Evolutionary conservation across 306 rosid genomes (phyloP).

Genomic region (Quercus wislizeni): DNA sequence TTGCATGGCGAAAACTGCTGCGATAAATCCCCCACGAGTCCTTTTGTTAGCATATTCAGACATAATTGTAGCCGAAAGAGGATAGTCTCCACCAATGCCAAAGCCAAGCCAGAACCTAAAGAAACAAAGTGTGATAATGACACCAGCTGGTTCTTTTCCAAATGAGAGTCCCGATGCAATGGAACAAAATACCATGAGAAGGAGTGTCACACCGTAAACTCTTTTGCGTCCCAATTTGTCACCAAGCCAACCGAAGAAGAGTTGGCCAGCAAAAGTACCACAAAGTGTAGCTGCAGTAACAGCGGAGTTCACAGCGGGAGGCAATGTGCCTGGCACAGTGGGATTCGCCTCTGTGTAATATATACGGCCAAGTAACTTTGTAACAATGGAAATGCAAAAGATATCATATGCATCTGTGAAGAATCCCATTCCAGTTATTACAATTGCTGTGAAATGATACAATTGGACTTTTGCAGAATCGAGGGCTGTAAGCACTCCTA

Average conservation of each 20-base stretch:
- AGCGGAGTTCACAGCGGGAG: constrained; percentile 5
- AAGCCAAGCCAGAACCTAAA: constrained; percentile 31
- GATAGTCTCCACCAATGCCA: constrained; percentile 29
- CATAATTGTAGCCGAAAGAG: constrained; percentile 32
- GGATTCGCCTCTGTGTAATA: constrained; percentile 25
- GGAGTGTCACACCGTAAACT: constrained; percentile 21
- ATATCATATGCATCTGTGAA: constrained; percentile 30
- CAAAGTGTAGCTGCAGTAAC: constrained; percentile 19
- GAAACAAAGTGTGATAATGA: constrained; percentile 23
- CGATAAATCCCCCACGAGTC: constrained; percentile 27
- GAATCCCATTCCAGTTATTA: constrained; percentile 31
- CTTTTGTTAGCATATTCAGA: constrained; percentile 28
- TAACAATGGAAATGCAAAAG: constrained; percentile 14
- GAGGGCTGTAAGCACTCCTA: constrained; percentile 11
- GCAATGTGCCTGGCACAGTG: constrained; percentile 7
- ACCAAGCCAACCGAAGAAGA: constrained; percentile 33
- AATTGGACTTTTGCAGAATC: constrained; percentile 15
- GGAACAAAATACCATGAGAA: constrained; percentile 21
- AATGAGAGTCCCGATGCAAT: constrained; percentile 26
- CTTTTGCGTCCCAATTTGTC: constrained; percentile 23
- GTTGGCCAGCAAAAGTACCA: constrained; percentile 23
- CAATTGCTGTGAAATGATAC: constrained; percentile 32
- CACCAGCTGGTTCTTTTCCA: neutral
- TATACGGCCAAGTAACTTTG: constrained; percentile 20
- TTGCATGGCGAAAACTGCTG: constrained; percentile 22